Evolutionary conservation across 73 alveolate species (phyloP), one percentile per base, ranked within the genome.

Genomic region (Paramecium primaurelia): DNA sequence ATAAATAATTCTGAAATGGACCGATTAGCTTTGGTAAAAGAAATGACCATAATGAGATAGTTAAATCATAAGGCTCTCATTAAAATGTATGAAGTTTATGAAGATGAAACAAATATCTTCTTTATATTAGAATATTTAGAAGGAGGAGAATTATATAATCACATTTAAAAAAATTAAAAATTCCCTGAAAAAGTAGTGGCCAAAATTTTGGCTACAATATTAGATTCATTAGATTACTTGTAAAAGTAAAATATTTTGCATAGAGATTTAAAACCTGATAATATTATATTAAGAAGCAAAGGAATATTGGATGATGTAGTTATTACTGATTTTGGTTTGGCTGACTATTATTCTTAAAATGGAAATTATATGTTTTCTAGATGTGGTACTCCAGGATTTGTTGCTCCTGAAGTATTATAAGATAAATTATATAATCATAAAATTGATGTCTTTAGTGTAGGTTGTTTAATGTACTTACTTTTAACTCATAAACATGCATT

Each of bases 61-160:
- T 28, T 92, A 37, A 54, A 36, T 34, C 95, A 92, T 83, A 92
- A 92, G 38, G 77, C 47, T 30, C n/a, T 92, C 1, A 40, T 51
- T 5, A 30, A 58, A 83, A 54, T 92, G n/a, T 86, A 68, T 86
- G 95, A 92, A 32, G 91, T 49, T 3, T 94, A 86, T 80, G 98
- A 95, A 86, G 95, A 86, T 86, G 93, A 88, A 4, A 20, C 73
- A 3, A 34, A 68, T 36, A 54, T 95, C 3, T 95, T 77, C 75
- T 86, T 95, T 8, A 94, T 94, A 6, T 73, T 73, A 60, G 98
- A 95, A 42, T 91, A 92, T 40, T 77, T 84, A 14, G 92, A 75
- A n/a, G 98, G 98, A 28, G 97, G 96, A 28, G 92, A 86, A 58
- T 86, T 95, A 32, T 92, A 84, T 8, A 90, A 95, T 26, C 86